A percentile compares a stretch with the other conserved stretches of the same genome.
Evolutionary conservation across 129 eudicot species (phyloP).

Genomic region (Artemisia argyi): DNA sequence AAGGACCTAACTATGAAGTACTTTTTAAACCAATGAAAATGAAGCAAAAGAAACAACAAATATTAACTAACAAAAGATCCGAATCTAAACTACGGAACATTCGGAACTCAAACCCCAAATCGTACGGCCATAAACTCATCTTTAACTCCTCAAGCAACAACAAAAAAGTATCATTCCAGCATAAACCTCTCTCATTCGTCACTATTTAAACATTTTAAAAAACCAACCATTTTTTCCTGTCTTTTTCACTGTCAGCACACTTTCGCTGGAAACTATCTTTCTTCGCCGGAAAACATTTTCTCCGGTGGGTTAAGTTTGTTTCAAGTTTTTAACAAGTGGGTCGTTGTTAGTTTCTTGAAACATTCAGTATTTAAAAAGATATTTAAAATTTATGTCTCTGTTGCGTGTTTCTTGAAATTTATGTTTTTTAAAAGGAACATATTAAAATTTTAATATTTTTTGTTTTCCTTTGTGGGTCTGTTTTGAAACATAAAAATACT

Average conservation of each 20-base stretch:
- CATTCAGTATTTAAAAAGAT: neutral
- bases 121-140: constrained; percentile 42
- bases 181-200: constrained; percentile 9
- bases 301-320: constrained; percentile 14
- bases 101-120: constrained; percentile 30
- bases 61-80: constrained; percentile 38
- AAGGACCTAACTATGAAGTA: too few relatives aligned
- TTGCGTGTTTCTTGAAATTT: constrained; percentile 32
- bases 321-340: constrained; percentile 9
- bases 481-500: constrained; percentile 15
- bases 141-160: constrained; percentile 8
- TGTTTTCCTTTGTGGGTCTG: constrained; percentile 19
- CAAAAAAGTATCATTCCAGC: constrained; percentile 34
- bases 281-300: constrained; percentile 20
- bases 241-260: constrained; percentile 1
- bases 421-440: constrained; percentile 9
- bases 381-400: constrained; percentile 16
- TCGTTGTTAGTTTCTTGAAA: constrained; percentile 11
- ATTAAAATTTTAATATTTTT: neutral
- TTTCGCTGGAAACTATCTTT: constrained; percentile 6
- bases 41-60: neutral
- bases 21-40: neutral
- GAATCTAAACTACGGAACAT: constrained; percentile 60
- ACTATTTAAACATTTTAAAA: constrained; percentile 20
- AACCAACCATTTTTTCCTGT: constrained; percentile 18